Evolutionary conservation across 2,329 filamentous ascomycete species (phyloP), one percentile per base, ranked within the genome.

Genomic region (Penicillium frequentans): DNA sequence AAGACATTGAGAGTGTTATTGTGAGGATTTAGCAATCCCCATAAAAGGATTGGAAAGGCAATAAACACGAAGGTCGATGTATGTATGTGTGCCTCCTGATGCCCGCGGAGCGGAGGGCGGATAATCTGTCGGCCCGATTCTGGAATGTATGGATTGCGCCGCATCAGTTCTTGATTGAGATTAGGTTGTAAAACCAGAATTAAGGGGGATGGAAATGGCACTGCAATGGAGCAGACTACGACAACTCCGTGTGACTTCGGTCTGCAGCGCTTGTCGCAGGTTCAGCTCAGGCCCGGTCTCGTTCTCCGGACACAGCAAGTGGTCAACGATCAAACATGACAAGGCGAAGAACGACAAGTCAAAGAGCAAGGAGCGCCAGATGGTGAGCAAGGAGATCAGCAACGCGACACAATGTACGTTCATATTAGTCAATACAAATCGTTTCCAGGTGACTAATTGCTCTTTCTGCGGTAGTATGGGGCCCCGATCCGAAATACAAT

Each of bases 241-340:
- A 14, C 62, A 60, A 44, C 54, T 59, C 16, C 60, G 42, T 29
- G 50, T 23, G 37, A 7, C 24, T 33, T 37, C 61, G 58, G 51
- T 61, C 26, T 69, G 67, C 47, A 52, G 62, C 33, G 43, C 54
- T 11, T 73, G 76, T 56, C 82, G 83, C 53, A 68, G 73, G 35
- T 81, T 88, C 58, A 73, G 73, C 54, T 78, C 78, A 16, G 81
- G 78, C 16, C 63, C 79, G 9, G 56, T 67, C 8, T 69, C 76
- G 14, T 75, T 77, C 59, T 87, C 89, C 24, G 92, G 92, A 14
- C 92, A 96, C 77, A 96, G 89, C 75, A 90, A 92, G 73, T 99
- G 95, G 95, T 92, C 91, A 56, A 96, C 95, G 70, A 98, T 97
- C 77, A 90, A 89, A 71, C 95, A 98, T 75, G 91, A 95, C 74